Conservation (phyloP, 2,329 filamentous ascomycete genomes). For the Colletotrichum abscissum region DNA sequence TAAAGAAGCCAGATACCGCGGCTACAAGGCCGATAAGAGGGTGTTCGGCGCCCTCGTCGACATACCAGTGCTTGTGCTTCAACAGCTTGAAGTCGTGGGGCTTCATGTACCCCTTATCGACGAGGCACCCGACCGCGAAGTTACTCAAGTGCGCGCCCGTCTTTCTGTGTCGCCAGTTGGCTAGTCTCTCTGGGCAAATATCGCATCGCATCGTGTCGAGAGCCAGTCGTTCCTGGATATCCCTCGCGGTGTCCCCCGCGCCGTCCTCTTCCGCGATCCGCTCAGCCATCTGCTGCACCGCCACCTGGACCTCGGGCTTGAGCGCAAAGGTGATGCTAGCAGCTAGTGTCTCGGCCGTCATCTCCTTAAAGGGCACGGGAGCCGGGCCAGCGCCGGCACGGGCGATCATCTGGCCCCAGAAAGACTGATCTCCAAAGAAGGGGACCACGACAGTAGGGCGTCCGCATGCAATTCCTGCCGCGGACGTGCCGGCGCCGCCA, state of each 20-base stretch:
- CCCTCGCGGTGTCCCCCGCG: conserved; percentile 60
- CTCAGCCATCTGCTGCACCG: conserved; percentile 55
- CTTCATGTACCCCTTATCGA: conserved; percentile 64
- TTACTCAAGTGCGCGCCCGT: conserved; percentile 70
- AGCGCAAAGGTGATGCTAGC: conserved; percentile 64
- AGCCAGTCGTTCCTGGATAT: conserved; percentile 66
- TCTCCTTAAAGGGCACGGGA: conserved; percentile 67
- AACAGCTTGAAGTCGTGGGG: conserved; percentile 68
- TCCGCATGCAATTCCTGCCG: conserved; percentile 69
- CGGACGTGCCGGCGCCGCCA: conserved; percentile 74
- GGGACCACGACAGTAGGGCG: conserved; percentile 73
- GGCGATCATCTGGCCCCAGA: conserved; percentile 74
- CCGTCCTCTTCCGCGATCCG: conserved; percentile 67
- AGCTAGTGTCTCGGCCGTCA: conserved; percentile 67
- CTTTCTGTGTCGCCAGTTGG: conserved; percentile 71
- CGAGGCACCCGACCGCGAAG: conserved; percentile 69
- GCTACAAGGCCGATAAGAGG: conserved; percentile 73
- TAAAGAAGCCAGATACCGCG: conserved; percentile 74
- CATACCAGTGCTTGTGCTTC: conserved; percentile 65
- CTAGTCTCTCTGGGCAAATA: conserved; percentile 66
- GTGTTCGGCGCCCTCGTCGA: conserved; percentile 72
- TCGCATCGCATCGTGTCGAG: conserved; percentile 67
- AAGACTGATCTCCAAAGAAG: conserved; percentile 76
- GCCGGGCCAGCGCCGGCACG: conserved; percentile 69
- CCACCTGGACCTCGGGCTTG: conserved; percentile 56